Base-by-base conservation (phyloP, 805 yeast genomes). In the Spathaspora hagerdaliae region DNA sequence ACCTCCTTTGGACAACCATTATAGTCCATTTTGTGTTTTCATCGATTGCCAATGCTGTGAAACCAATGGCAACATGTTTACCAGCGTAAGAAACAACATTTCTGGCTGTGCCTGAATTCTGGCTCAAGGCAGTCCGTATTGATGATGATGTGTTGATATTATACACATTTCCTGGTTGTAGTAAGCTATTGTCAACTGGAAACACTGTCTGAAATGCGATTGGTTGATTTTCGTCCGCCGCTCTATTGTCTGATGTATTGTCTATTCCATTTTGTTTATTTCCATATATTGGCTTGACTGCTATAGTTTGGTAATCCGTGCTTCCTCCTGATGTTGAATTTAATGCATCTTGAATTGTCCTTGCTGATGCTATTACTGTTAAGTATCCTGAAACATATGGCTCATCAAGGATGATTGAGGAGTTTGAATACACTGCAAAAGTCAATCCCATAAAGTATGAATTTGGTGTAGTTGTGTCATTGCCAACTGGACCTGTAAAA, bases 381-480 rank as follows among this genome's bases (percentile, higher is more conserved):
- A 89, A 54, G 60, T 81, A 90, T 0, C 96, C 96, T 2, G 82
- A 75, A 6, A 87, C 68, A 19, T 77, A 73, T 5, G 85, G 81
- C 12, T 73, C 68, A n/a, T 73, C 65, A 6, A 64, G 31, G 19
- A 83, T 64, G 19, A 87, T 83, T 1, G 95, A 83, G n/a, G 83
- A 74, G 52, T 85, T 84, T 13, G 88, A 78, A 54, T 74, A 83
- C 2, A 90, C 76, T 0, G 96, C 94, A 5, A 88, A 53, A 0
- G 96, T 85, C 64, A 90, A 67, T 0, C 96, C 87, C 75, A 87
- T 69, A 52, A 81, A 75, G 54, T 76, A 83, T 1, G 71, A 47
- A 1, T 69, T 53, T n/a, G 34, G 27, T 10, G 32, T 24, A 5
- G 24, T 19, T 7, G 60, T 42, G 10, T 57, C 41, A 52, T 81